phyloP scores from a whole-genome alignment of 208 protist genomes.

The Trypanosoma scelopori region DNA sequence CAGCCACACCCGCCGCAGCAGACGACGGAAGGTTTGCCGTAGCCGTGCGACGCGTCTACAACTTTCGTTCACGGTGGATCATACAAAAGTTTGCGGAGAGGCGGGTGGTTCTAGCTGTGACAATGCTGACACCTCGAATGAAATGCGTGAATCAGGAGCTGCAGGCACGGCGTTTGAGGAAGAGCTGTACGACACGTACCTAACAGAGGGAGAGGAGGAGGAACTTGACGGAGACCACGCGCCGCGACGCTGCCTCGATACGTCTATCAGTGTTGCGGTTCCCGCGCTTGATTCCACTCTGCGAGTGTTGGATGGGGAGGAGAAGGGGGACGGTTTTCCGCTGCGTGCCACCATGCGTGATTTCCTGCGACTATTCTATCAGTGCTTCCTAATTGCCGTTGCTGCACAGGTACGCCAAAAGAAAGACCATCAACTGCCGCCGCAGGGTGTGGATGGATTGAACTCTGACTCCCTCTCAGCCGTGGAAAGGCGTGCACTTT shows the following conservation, averaged over 20 bases:
- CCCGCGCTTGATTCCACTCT: not conserved
- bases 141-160: no score
- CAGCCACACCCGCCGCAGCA: conserved; percentile 15
- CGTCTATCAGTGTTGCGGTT: not conserved
- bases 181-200: not conserved
- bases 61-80: not conserved
- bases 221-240: conserved; percentile 1
- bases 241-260: conserved; percentile 4
- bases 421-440: conserved; percentile 28
- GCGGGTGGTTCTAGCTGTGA: not conserved
- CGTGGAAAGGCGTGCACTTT: conserved; percentile 45
- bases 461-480: conserved; percentile 24
- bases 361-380: conserved; percentile 59
- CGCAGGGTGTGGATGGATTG: not conserved
- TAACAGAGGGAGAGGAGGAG: conserved; percentile 26
- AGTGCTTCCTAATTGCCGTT: conserved; percentile 52
- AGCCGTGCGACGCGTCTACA: conserved; percentile 5
- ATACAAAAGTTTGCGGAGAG: not conserved
- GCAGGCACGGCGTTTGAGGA: not conserved
- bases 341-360: conserved; percentile 13
- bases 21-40: conserved; percentile 17
- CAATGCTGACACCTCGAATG: no score
- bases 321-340: not conserved
- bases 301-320: not conserved
- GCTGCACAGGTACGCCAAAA: conserved; percentile 44